A percentile compares a stretch with the other conserved stretches of the same genome.
Evolutionary conservation across 441 rosid genomes (phyloP).

Genomic region (Corymbia calophylla): DNA sequence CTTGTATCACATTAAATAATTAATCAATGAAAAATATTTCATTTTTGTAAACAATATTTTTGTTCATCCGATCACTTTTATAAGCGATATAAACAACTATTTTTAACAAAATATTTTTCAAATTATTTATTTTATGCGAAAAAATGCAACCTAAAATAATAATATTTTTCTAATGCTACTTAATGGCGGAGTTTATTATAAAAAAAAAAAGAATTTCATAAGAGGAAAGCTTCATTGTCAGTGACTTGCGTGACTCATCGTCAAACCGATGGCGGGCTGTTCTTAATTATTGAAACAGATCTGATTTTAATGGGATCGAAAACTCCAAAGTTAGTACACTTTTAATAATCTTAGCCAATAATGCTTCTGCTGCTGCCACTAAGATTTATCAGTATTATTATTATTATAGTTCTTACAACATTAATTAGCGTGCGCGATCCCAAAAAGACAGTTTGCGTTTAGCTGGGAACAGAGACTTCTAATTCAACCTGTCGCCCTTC

Average conservation of each 20-base stretch:
- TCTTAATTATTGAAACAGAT: background rate
- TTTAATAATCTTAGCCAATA: background rate
- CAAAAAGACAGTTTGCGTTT: background rate
- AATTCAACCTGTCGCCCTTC: background rate
- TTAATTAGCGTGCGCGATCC: background rate
- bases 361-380: background rate
- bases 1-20: background rate
- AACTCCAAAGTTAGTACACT: background rate
- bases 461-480: background rate
- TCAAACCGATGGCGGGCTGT: background rate
- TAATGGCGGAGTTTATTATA: fast-evolving
- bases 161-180: background rate
- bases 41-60: fast-evolving
- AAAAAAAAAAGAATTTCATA: background rate
- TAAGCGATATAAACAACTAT: background rate
- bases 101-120: background rate
- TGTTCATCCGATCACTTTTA: too few species aligned
- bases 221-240: background rate
- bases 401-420: background rate
- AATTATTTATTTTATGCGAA: fast-evolving
- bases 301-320: background rate
- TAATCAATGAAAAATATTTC: background rate
- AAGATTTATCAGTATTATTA: background rate
- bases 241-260: background rate
- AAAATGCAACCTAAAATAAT: background rate